Evolutionary conservation across 1,284 basidiomycete genomes (phyloP), one percentile per base, ranked within the genome.

Genomic region (Apiotrichum laibachii): DNA sequence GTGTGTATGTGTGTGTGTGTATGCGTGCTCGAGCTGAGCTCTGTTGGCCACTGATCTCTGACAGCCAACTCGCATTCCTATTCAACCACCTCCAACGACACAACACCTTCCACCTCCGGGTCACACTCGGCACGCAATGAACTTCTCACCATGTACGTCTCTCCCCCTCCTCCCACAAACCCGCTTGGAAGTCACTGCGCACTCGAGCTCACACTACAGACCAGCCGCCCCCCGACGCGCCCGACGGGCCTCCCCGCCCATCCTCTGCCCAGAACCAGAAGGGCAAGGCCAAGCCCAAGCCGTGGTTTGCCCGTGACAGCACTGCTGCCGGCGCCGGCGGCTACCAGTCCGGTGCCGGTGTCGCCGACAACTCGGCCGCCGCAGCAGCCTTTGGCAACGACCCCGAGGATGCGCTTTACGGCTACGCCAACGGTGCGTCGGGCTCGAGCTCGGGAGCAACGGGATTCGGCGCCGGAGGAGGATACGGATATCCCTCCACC

Each of bases 281-380:
- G 50, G 52, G 61, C 56, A 71, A 78, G 68, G 68, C 68, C 49
- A 77, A 76, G 63, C 56, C 71, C 34, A 76, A 79, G 55, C 81
- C 85, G 31, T 88, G 86, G 86, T 85, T 87, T 61, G 82, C 84
- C 49, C 46, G 72, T 31, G 50, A 52, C 2, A 31, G 26, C 16
- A 21, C 16, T n/a, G n/a, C n/a, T n/a, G 37, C 19, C 42, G 31
- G 40, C 37, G 19, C 5, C 10, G 31, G 21, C 7, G 50, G 50
- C 21, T 89, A 89, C 67, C 88, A 89, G 73, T 85, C 86, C 19
- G 88, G 88, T 33, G 87, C 68, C 5, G 66, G 59, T 5, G 49
- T 68, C 22, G 67, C 72, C 15, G 75, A 78, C 59, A 75, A 73
- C 13, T 65, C 75, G 4, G 62, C 66, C 13, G 64, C 67, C n/a